These are phyloP conservation scores for Fonsecaea pugnacius DNA, from an alignment of 2,329 filamentous ascomycete species.

Conservation along the genomic window DNA sequence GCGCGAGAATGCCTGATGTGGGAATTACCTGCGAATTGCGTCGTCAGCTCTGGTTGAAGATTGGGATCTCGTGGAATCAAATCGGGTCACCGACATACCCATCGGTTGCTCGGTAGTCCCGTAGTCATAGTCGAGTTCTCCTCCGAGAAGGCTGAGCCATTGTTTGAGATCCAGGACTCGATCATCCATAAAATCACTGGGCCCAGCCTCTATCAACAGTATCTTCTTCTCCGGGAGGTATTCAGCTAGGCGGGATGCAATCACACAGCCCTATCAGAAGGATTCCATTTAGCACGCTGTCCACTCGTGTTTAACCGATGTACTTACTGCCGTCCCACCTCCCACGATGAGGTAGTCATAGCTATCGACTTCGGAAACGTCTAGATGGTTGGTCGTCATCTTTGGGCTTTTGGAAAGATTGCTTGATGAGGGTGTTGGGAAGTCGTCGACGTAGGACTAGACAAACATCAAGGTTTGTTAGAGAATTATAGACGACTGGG, in stretches of 20 bases:
- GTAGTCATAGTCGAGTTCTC: slow-evolving; percentile 90
- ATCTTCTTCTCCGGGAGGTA: slow-evolving; percentile 82
- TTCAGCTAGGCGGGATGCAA: slow-evolving; percentile 77
- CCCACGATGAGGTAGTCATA: slow-evolving; percentile 87
- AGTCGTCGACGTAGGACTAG: neutral
- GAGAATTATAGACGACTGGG: neutral
- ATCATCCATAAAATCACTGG: slow-evolving; percentile 86
- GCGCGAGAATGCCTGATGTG: slow-evolving; percentile 89
- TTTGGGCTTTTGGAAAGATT: slow-evolving; percentile 39
- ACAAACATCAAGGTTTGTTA: neutral
- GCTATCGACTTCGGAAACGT: slow-evolving; percentile 65
- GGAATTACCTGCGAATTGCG: slow-evolving; percentile 69
- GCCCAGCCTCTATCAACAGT: slow-evolving; percentile 84
- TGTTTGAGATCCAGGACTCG: slow-evolving; percentile 83
- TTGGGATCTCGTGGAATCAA: neutral
- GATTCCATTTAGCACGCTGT: slow-evolving; percentile 9
- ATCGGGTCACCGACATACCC: slow-evolving; percentile 48
- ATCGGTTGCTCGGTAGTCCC: slow-evolving; percentile 86
- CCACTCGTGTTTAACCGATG: neutral
- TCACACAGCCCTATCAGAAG: slow-evolving; percentile 67
- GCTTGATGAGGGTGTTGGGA: neutral
- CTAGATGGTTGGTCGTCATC: slow-evolving; percentile 72
- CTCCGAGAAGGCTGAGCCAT: slow-evolving; percentile 82
- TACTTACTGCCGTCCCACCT: slow-evolving; percentile 70
- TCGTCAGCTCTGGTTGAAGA: neutral